A percentile compares a stretch with the other conserved stretches of the same genome.
Conservation (phyloP, 257 asterid species). For the Anisodus acutangulus region DNA sequence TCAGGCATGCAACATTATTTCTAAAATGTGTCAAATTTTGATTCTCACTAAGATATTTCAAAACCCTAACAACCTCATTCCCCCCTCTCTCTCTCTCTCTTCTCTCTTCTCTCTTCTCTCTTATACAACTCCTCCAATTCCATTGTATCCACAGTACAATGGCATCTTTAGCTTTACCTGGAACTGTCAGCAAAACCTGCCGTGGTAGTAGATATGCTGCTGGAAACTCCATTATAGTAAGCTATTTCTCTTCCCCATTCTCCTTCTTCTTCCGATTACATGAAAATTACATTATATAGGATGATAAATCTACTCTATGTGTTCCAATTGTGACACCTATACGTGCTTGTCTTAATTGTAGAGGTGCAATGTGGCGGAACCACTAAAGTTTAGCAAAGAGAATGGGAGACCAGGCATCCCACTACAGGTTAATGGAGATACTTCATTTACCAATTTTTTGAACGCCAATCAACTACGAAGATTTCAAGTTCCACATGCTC, state of each 20-base stretch:
- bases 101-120: background rate
- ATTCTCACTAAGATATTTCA: background rate
- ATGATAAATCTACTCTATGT: background rate
- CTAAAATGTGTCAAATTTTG: background rate
- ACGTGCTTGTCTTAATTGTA: constrained; percentile 28
- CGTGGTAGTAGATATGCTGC: background rate
- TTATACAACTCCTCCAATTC: background rate
- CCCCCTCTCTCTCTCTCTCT: background rate
- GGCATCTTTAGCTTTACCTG: constrained; percentile 24
- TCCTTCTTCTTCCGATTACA: background rate
- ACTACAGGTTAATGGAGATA: constrained; percentile 38
- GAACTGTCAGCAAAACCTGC: constrained; percentile 9
- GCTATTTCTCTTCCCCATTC: background rate
- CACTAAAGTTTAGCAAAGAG: constrained; percentile 57
- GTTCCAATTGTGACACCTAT: background rate
- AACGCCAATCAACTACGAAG: constrained; percentile 48
- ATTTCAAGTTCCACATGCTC: constrained; percentile 39
- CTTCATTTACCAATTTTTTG: constrained; percentile 57
- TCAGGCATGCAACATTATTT: too few species aligned
- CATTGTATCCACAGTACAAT: background rate
- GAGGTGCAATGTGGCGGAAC: constrained; percentile 72
- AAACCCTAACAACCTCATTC: background rate
- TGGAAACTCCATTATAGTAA: constrained; percentile 3
- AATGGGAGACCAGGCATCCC: constrained; percentile 54
- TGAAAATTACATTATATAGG: background rate